Evolutionary conservation across 1,284 basidiomycete genomes (phyloP).

Genomic region (Malassezia arunalokei): DNA sequence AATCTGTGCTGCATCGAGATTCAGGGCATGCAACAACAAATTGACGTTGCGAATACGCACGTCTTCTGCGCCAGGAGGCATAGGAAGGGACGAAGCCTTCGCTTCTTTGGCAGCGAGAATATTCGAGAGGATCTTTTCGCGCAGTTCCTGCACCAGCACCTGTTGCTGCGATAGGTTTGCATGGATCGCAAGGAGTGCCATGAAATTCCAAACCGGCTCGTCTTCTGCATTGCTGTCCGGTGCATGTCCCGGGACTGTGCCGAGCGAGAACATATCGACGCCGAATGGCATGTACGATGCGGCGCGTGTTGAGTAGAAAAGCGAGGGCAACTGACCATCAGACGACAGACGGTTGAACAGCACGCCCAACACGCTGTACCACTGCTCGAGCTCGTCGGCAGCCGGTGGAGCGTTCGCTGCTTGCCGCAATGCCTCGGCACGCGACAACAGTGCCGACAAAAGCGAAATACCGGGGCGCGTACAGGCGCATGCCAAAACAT

Average conservation of each 20-base stretch:
- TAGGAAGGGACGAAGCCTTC: slow-evolving; percentile 12
- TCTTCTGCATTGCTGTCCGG: slow-evolving; percentile 60
- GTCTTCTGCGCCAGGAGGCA: slow-evolving; percentile 15
- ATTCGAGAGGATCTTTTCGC: slow-evolving; percentile 84
- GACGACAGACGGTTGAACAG: slow-evolving; percentile 69
- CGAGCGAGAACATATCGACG: slow-evolving; percentile 37
- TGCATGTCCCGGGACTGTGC: slow-evolving; percentile 6
- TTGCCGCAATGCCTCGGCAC: slow-evolving; percentile 80
- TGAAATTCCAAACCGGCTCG: slow-evolving; percentile 81
- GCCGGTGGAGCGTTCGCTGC: slow-evolving; percentile 19
- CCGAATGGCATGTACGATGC: slow-evolving; percentile 53
- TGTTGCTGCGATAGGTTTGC: slow-evolving; percentile 73
- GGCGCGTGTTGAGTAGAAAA: slow-evolving; percentile 82
- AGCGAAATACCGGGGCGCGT: slow-evolving; percentile 77
- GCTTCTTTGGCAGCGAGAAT: slow-evolving; percentile 58
- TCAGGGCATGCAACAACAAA: slow-evolving; percentile 40
- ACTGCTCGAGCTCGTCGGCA: slow-evolving; percentile 69
- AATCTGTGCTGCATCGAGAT: slow-evolving; percentile 43
- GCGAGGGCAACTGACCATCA: slow-evolving; percentile 51
- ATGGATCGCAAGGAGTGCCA: slow-evolving; percentile 75
- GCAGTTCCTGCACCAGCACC: slow-evolving; percentile 67
- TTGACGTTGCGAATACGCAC: slow-evolving; percentile 41
- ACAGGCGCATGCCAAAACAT: slow-evolving; percentile 60
- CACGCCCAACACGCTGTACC: slow-evolving; percentile 61
- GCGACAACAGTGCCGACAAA: slow-evolving; percentile 78